Base-by-base conservation (phyloP, 176 grass and related monocot species). In the Avena atlantica region DNA sequence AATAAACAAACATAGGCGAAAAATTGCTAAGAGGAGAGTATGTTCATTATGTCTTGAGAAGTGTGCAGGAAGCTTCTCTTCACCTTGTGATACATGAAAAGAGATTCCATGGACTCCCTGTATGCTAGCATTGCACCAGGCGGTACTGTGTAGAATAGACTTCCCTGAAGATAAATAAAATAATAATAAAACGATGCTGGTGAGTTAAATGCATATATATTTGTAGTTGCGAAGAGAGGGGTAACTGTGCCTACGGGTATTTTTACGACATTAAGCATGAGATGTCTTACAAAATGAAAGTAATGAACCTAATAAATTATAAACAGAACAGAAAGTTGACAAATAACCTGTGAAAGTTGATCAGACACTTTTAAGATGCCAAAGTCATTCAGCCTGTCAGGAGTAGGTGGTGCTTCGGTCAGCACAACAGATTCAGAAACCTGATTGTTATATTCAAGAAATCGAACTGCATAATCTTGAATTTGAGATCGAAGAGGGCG, bases 31-130 rank as follows among this genome's bases (percentile, higher is more conserved):
- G 77, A 82, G 65, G 13, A 81, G 19, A 77, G 29, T 86, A 60
- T 86, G 27, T 61, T 82, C 14, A 48, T 40, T 79, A 73, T 61
- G 69, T 80, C 57, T 66, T 58, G 84, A 40, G 29, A 82, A 67
- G 50, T 19, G 20, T 81, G 37, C 52, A 85, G 80, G 82, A 69
- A 84, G 70, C 16, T 78, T 77, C 6, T 59, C 53, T 70, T 90
- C 90, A 98, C 96, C 90, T 98, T 98, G 70, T 88, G 86, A 84
- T 92, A 78, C 74, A 86, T 24, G 19, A 86, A 95, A 66, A 94
- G 93, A 74, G 86, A 90, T 88, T 98, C 93, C 61, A 95, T 65
- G 67, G 90, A 94, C 83, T 96, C 92, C 91, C 96, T 92, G 89
- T 98, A 98, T 81, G 82, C 90, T 66, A 91, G 75, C 90, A 98